Base-by-base conservation (phyloP, 805 yeast genomes). In the Saccharomyces kudriavzevii region DNA sequence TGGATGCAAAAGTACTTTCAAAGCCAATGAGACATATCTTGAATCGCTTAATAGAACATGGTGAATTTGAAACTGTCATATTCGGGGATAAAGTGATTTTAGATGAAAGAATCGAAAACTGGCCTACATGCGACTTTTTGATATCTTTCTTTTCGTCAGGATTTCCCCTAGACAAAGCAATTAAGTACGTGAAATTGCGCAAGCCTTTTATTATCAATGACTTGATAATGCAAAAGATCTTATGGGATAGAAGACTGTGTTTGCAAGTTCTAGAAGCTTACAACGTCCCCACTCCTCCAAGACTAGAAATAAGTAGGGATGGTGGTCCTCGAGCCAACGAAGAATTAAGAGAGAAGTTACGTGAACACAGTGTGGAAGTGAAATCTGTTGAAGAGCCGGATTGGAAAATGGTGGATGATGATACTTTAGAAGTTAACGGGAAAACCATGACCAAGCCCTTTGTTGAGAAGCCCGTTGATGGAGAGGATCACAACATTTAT, bases 81-180 rank as follows among this genome's bases (percentile, higher is more conserved):
- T 94, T 94, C 74, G 98, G 98, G 55, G 99, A 94, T 69, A 94
- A 94, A 70, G 97, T 90, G 25, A 92, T 94, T 50, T 72, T 94
- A 53, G 99, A 94, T 70, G 99, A 95, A 72, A 74, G 79, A 14
- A 81, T 94, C 55, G 98, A 94, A 72, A 89, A 90, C 68, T 94
- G 99, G 99, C 99, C 99, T 40, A 89, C 96, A 40, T 94, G 99
- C 74, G 99, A 94, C 68, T 94, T 89, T 64, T 76, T 94, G 57
- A 88, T 94, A 56, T 85, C 92, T 60, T 94, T 94, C 70, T 94
- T 94, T 70, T 87, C 96, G n/a, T 81, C 83, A 29, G 99, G 99
- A 0, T 94, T 94, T 72, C 99, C 99, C 0, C 75, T 94, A 47
- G 96, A 92, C 61, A 94, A 94, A 70, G 99, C 99, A 2, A 92